A percentile compares a stretch with the other conserved stretches of the same genome.
These are phyloP conservation scores for Herpetospermum pedunculosum DNA, from an alignment of 306 rosid genomes.

Conservation along the genomic window DNA sequence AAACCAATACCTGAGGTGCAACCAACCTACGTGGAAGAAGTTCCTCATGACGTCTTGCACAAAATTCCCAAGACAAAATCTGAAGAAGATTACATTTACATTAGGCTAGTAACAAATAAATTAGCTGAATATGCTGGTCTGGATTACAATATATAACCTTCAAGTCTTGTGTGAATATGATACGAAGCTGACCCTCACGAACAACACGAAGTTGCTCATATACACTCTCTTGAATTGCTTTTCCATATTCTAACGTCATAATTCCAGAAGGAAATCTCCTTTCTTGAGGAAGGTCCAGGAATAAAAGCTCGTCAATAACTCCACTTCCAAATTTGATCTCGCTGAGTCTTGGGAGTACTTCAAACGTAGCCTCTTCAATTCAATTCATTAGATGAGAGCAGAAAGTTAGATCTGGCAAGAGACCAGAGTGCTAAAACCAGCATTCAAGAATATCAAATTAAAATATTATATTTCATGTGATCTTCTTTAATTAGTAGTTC, in stretches of 20 bases:
- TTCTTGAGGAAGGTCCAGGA: constrained; percentile 86
- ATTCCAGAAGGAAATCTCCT: constrained; percentile 53
- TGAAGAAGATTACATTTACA: constrained; percentile 13
- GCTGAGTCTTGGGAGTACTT: constrained; percentile 87
- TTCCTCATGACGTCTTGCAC: constrained; percentile 93
- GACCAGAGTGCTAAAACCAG: neutral
- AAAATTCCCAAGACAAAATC: constrained; percentile 93
- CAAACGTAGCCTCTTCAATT: constrained; percentile 84
- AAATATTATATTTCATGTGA: neutral
- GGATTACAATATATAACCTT: constrained; percentile 37
- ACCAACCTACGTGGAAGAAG: constrained; percentile 92
- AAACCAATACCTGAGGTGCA: constrained; percentile 76
- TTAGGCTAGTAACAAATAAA: constrained; percentile 2
- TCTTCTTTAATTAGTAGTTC: neutral
- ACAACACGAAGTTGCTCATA: constrained; percentile 96
- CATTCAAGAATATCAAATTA: neutral
- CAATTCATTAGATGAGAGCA: constrained; percentile 13
- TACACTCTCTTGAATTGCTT: constrained; percentile 92
- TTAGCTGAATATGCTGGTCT: constrained; percentile 2
- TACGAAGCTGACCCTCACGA: constrained; percentile 96
- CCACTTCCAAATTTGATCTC: constrained; percentile 96
- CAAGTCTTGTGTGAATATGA: constrained; percentile 68
- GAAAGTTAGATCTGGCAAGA: constrained; percentile 3
- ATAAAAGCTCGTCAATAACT: constrained; percentile 79
- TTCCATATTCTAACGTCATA: constrained; percentile 85